Percentiles rank a stretch among this genome's conserved stretches.
Evolutionary conservation across 345 rosid genomes (phyloP).

Genomic region (Eucalyptus marginata): DNA sequence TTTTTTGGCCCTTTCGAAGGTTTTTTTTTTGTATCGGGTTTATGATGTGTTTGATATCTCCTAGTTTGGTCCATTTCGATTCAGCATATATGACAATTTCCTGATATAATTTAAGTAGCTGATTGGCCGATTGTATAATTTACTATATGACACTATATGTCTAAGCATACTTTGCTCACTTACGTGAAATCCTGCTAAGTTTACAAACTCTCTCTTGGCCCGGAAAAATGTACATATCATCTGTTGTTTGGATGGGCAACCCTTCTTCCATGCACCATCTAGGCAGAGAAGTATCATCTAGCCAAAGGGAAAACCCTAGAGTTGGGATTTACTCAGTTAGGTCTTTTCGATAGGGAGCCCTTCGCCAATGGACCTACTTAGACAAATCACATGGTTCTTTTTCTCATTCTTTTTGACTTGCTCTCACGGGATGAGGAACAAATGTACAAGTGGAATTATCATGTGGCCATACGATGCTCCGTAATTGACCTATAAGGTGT

Average conservation of each 20-base stretch:
- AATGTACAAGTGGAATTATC: background rate
- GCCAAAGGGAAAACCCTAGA: background rate
- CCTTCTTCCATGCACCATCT: background rate
- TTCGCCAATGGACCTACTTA: background rate
- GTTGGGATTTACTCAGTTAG: background rate
- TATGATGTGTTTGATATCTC: background rate
- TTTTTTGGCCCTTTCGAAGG: background rate
- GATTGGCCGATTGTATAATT: background rate
- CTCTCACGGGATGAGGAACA: rapidly evolving
- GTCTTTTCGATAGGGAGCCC: background rate
- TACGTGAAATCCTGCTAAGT: background rate
- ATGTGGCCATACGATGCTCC: background rate
- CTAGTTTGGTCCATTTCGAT: background rate
- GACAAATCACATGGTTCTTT: background rate
- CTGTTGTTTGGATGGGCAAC: background rate
- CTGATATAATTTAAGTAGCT: background rate
- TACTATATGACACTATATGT: background rate
- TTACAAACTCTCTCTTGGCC: background rate
- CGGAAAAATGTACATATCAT: background rate
- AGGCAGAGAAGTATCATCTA: background rate
- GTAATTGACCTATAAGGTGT: background rate
- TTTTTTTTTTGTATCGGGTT: background rate
- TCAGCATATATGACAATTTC: no score
- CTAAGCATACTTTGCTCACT: background rate
- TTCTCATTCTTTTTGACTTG: background rate